A percentile compares a stretch with the other conserved stretches of the same genome.
phyloP scores from a whole-genome alignment of 164 flowering plant genomes.

The Annona squamosa region DNA sequence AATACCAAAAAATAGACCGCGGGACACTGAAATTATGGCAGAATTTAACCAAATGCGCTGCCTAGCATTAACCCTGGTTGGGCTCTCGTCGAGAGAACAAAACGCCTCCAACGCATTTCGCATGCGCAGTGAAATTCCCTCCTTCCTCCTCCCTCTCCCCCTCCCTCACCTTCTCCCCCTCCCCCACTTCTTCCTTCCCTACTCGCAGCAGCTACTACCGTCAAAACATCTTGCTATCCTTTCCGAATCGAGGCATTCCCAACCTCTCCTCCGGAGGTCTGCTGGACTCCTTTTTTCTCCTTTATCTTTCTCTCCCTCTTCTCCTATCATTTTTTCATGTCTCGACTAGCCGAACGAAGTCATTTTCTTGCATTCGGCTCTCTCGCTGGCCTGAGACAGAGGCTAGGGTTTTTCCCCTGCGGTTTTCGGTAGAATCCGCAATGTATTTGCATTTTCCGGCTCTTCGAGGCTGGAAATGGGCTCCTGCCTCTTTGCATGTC shows the following conservation, averaged over 20 bases:
- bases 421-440: neutral
- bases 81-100: too few relatives aligned
- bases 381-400: neutral
- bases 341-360: neutral
- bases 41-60: too few relatives aligned
- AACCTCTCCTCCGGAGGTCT: neutral
- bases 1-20: too few relatives aligned
- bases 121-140: neutral
- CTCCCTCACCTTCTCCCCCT: neutral
- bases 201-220: neutral
- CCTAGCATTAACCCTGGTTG: too few relatives aligned
- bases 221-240: neutral
- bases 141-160: neutral
- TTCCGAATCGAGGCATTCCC: neutral
- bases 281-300: neutral
- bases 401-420: neutral
- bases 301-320: neutral
- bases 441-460: slow-evolving; percentile 1
- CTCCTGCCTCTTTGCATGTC: neutral
- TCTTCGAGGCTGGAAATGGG: neutral
- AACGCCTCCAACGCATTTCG: neutral
- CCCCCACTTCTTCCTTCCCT: neutral
- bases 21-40: too few relatives aligned
- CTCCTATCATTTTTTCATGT: neutral
- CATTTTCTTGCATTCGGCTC: neutral